Conservation (phyloP, 495 filamentous ascomycete species). For the Lasiosphaeria miniovina region DNA sequence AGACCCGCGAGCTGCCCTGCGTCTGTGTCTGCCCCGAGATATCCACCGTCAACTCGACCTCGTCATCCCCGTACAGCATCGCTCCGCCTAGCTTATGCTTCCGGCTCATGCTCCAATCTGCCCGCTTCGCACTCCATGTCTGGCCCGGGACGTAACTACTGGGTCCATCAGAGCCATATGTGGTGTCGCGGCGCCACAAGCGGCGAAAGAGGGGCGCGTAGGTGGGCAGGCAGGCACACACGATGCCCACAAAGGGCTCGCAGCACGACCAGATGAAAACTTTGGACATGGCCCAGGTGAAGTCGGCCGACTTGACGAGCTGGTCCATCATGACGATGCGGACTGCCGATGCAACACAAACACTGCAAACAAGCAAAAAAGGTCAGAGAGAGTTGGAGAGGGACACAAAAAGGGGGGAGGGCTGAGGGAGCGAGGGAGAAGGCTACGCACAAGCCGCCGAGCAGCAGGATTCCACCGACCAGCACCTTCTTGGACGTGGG, state of each 20-base stretch:
- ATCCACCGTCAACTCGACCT: constrained; percentile 22
- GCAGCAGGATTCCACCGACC: constrained; percentile 39
- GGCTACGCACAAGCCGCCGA: constrained; percentile 38
- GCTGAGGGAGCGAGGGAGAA: no score
- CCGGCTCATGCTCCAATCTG: not conserved
- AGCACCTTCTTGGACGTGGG: constrained; percentile 35
- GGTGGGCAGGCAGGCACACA: constrained; percentile 43
- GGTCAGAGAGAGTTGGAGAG: constrained; percentile 6
- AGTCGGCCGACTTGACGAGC: constrained; percentile 32
- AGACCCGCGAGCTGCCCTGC: not conserved
- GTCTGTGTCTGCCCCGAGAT: not conserved
- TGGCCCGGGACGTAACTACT: not conserved
- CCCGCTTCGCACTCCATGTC: not conserved
- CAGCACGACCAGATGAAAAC: constrained; percentile 44
- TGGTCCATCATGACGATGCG: constrained; percentile 38
- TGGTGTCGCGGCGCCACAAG: constrained; percentile 7
- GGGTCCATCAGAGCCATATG: constrained; percentile 1
- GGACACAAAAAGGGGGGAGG: constrained; percentile 2
- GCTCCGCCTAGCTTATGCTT: not conserved
- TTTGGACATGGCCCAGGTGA: constrained; percentile 40
- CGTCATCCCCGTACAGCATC: constrained; percentile 16
- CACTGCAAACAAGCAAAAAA: constrained; percentile 12
- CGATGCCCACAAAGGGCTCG: constrained; percentile 41
- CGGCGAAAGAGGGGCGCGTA: constrained; percentile 36
- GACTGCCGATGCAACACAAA: constrained; percentile 41